Evolutionary conservation across 2,329 filamentous ascomycete species (phyloP), one percentile per base, ranked within the genome.

Genomic region (Colletotrichum zoysiae): DNA sequence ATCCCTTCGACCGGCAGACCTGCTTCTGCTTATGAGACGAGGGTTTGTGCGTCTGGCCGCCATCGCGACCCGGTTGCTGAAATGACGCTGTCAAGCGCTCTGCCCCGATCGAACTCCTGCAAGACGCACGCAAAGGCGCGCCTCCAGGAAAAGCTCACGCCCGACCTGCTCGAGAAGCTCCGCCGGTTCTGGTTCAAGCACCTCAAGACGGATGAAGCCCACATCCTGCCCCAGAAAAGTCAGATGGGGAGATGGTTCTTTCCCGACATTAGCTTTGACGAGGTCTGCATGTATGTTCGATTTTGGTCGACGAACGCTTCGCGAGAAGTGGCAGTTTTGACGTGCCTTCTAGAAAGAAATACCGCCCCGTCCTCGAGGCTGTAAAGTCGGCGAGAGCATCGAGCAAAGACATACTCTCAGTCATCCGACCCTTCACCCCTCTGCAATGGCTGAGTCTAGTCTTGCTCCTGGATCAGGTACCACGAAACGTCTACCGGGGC

Each of bases 381-480:
- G 76, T 84, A 42, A 77, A 74, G 6, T 63, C 72, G 0, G 71
- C 78, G 0, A 75, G 75, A 23, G 61, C 78, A 16, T 77, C 76
- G 5, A 78, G 80, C 0, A 63, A 76, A 11, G 76, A 80, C 50
- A 71, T 84, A 59, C 58, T 83, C 44, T 74, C 75, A 7, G 65
- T 77, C 18, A 71, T 77, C 0, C 71, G 76, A 14, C 80, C 78
- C 5, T 63, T 73, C 5, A 70, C 73, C 3, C 76, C 82, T 0
- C 64, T 78, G 7, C 81, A 83, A 73, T 83, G 81, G 79, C 79
- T 92, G 2, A 83, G 84, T 56, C 77, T 91, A 0, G 75, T 89
- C 6, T 75, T 92, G 2, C 82, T 92, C 2, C 83, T 92, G 2
- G 90, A 92, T 73, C 90, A 92, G 76, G 83, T 92, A 53, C 84